These are phyloP conservation scores for Fusarium longipes DNA, from an alignment of 2,329 filamentous ascomycete genomes.

Conservation along the genomic window DNA sequence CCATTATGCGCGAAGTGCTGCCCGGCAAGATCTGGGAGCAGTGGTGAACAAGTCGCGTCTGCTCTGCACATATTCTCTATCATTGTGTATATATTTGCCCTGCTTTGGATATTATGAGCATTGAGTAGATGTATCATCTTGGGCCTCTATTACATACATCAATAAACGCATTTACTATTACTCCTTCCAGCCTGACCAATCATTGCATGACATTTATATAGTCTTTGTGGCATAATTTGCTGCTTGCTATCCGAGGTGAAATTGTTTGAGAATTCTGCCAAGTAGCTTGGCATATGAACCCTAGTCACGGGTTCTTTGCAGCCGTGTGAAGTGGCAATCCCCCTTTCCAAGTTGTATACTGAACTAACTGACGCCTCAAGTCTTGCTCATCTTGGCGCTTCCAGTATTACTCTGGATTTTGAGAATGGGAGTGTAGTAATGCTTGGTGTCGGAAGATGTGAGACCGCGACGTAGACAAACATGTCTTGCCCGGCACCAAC, in stretches of 20 bases:
- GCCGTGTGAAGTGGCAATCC: constrained; percentile 71
- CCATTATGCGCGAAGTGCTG: constrained; percentile 87
- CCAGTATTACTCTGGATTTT: constrained; percentile 75
- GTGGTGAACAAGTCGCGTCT: constrained; percentile 63
- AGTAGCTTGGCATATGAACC: constrained; percentile 70
- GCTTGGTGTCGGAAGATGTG: constrained; percentile 78
- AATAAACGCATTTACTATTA: neutral
- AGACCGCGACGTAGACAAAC: constrained; percentile 76
- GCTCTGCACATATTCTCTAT: constrained; percentile 2
- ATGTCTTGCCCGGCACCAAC: constrained; percentile 59
- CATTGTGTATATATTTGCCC: constrained; percentile 15
- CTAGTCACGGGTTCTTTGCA: constrained; percentile 70
- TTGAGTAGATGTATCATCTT: neutral
- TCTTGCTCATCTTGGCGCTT: constrained; percentile 76
- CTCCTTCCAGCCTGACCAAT: neutral
- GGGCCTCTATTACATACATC: neutral
- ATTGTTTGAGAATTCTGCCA: constrained; percentile 58
- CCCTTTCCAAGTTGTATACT: constrained; percentile 64
- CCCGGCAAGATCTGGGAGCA: constrained; percentile 85
- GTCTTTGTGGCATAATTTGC: constrained; percentile 40
- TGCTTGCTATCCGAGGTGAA: constrained; percentile 53
- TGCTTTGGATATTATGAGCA: constrained; percentile 6
- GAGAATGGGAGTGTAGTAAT: constrained; percentile 79
- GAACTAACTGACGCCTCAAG: constrained; percentile 55
- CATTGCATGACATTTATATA: constrained; percentile 34